Base-by-base conservation (phyloP, 2,329 filamentous ascomycete species). In the Aureobasidium sp. region DNA sequence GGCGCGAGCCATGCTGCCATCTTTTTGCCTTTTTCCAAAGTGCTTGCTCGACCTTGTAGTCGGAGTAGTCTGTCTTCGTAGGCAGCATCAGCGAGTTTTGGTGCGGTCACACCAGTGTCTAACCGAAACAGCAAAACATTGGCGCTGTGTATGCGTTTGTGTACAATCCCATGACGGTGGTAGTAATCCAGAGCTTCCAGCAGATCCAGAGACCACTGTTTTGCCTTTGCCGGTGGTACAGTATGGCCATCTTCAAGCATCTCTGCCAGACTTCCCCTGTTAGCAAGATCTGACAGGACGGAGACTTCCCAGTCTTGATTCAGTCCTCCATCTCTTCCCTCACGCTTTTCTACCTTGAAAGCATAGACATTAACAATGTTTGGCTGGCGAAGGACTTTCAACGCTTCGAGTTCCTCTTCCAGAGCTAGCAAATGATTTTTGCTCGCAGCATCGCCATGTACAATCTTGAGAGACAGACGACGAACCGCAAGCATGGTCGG, bases 131-230 rank as follows among this genome's bases (percentile, higher is more conserved):
- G 76, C 4, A 97, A 81, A 51, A 97, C 82, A 66, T 96, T 96
- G 20, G 84, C 82, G 13, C 87, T 81, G 70, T 96, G 90, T 20
- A 97, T 86, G 69, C 89, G 86, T 70, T 90, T 89, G 74, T 66
- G 94, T 27, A 90, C 81, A 62, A 97, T 81, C 24, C 91, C 91
- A 71, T 89, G 87, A 66, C 88, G 87, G 74, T 97, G 93, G 59
- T 96, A 84, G 72, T 88, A 96, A 63, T 91, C 89, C 32, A 99
- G 78, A 0, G 88, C 94, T 75, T 97, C 91, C 29, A 99, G 82
- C 20, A 99, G 80, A 69, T 96, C 91, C 63, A 92, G 86, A n/a
- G 91, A 94, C 88, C 92, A 97, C 27, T 90, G 87, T 59, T 92
- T 87, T 48, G 92, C 87, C 71, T 87, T 92, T 66, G 84, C 84